Base-by-base conservation (phyloP, 805 yeast genomes). In the Lipomyces chichibuensis region DNA sequence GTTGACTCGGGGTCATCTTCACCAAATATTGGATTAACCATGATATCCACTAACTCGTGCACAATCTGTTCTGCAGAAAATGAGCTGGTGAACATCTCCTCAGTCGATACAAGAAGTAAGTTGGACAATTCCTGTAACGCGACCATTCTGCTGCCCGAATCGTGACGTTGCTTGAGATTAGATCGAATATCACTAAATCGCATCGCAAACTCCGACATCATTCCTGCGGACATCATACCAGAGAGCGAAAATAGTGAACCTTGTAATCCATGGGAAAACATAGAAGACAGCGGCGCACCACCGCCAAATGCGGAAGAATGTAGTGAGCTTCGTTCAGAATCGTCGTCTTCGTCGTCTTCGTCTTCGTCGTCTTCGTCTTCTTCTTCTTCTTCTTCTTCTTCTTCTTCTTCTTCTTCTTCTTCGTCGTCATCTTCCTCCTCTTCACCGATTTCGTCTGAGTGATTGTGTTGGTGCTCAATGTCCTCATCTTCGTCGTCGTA, bases 1-100 rank as follows among this genome's bases (percentile, higher is more conserved):
- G 90, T 94, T n/a, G 93, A 75, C 74, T 94, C 97, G 59, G 91
- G 79, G 69, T 89, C 89, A 25, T 86, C 90, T 35, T 82, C 71
- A 3, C 70, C 83, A 59, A 87, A 82, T 5, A 73, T 55, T 0
- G 91, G 88, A 67, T 86, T 87, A 17, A 81, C 80, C 75, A 94
- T 78, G 7, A 92, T 82, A 2, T 77, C 76, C 0, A 89, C 85
- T 56, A 93, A 77, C 17, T 84, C 83, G 37, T 79, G 80, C 0
- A 90, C 80, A 29, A 92, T 75, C 61, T 80, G 82, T 59, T 81
- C 83, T 0, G 88, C 81, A 0, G 97, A 92, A 8, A 93, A 79
- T 1, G 69, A 57, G 20, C 74, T 72, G 2, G 73, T 33, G 23
- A 77, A 57, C 46, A 69, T 57, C 29, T 77, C 76, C 37, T 76